Percentiles rank a stretch among this genome's conserved stretches.
Evolutionary conservation across 352 stramenopile species (phyloP).

Genomic region (Phytophthora crassamura): DNA sequence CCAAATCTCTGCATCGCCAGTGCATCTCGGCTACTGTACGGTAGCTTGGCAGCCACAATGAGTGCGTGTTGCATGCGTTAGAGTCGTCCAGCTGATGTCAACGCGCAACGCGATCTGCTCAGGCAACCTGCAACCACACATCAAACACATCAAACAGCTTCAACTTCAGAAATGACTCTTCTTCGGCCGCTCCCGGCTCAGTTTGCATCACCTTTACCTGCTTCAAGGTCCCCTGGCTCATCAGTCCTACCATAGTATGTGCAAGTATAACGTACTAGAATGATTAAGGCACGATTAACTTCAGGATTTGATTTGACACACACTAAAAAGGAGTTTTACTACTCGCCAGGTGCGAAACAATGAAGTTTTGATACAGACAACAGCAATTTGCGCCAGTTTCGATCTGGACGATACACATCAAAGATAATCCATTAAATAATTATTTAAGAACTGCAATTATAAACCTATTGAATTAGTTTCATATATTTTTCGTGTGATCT

Average conservation of each 20-base stretch:
- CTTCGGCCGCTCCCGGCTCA: not conserved
- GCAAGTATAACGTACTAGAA: conserved; percentile 4
- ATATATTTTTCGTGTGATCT: too few species aligned
- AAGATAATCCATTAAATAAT: too few species aligned
- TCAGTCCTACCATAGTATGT: not conserved
- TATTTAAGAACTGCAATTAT: not conserved
- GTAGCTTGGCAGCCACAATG: too few species aligned
- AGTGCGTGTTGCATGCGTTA: too few species aligned
- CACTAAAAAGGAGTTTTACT: conserved; percentile 11
- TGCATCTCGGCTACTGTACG: too few species aligned
- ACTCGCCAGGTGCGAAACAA: not conserved
- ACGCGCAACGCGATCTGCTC: too few species aligned
- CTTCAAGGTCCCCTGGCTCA: conserved; percentile 12
- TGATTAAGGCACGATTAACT: not conserved
- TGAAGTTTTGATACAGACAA: not conserved
- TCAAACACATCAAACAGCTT: not conserved
- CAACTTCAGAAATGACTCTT: conserved; percentile 1
- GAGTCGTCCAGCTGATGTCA: too few species aligned
- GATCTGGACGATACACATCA: not conserved
- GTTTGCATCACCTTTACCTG: not conserved
- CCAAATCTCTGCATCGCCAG: too few species aligned
- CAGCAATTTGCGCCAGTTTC: not conserved
- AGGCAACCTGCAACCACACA: too few species aligned
- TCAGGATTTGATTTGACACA: not conserved
- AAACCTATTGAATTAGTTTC: too few species aligned